phyloP scores from a whole-genome alignment of 192 early-diverging fungal species.

The Pecoramyces ruminantium region DNA sequence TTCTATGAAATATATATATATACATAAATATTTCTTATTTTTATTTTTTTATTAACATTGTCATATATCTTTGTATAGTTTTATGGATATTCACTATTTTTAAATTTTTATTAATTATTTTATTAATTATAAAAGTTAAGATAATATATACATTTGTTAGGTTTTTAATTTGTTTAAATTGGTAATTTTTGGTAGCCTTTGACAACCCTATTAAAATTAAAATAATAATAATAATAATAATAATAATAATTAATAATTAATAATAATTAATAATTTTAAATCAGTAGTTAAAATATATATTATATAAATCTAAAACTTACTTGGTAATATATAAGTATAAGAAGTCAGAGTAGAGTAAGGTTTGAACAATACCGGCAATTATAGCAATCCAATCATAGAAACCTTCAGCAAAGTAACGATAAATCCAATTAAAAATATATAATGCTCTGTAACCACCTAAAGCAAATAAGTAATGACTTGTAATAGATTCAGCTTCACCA shows the following conservation, averaged over 20 bases:
- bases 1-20: no score
- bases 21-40: no score
- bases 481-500: constrained; percentile 98
- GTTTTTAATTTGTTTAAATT: not conserved
- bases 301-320: not conserved
- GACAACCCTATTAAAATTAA: not conserved
- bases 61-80: no score
- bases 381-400: constrained; percentile 74
- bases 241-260: no score
- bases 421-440: constrained; percentile 92
- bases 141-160: no score
- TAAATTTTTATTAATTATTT: no score
- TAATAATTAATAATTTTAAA: no score
- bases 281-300: no score
- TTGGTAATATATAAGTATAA: constrained; percentile 85
- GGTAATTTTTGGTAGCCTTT: not conserved
- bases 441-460: constrained; percentile 81
- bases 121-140: no score
- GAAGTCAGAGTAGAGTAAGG: constrained; percentile 89
- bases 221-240: no score
- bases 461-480: constrained; percentile 96
- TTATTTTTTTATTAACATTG: no score
- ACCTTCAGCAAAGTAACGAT: constrained; percentile 56
- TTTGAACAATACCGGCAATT: constrained; percentile 82
- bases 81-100: no score